These are phyloP conservation scores for Fusarium marasasianum DNA, from an alignment of 2,329 filamentous ascomycete genomes.

Conservation along the genomic window DNA sequence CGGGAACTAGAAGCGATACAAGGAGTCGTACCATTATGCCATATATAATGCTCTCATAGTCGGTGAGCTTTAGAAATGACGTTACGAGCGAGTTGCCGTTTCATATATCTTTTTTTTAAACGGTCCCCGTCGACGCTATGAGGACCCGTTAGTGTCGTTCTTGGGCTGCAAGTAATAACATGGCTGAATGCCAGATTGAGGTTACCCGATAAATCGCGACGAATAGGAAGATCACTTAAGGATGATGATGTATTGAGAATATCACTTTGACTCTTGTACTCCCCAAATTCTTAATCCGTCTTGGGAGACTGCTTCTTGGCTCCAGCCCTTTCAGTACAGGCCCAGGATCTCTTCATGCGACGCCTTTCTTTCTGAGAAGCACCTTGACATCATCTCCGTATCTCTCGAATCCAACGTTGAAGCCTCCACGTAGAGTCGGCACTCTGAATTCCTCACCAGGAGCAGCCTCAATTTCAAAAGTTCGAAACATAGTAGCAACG, in stretches of 20 bases:
- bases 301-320: no score
- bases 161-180: neutral
- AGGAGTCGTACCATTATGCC: neutral
- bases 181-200: no score
- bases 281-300: neutral
- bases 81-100: rapidly evolving
- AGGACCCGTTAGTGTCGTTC: rapidly evolving
- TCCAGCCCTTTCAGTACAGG: no score
- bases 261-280: neutral
- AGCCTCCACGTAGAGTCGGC: constrained; percentile 38
- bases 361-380: constrained; percentile 27
- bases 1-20: neutral
- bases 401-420: constrained; percentile 47
- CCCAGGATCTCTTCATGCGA: neutral
- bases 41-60: rapidly evolving
- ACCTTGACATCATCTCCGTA: constrained; percentile 43
- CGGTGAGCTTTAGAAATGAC: neutral
- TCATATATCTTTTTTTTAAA: no score
- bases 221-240: neutral
- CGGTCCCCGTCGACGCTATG: neutral
- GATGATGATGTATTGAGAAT: neutral
- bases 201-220: rapidly evolving
- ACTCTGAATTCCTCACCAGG: constrained; percentile 31
- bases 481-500: constrained; percentile 40
- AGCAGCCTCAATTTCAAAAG: constrained; percentile 40